A percentile compares a stretch with the other conserved stretches of the same genome.
phyloP scores from a whole-genome alignment of 176 grass and related monocot species.

The Ananas comosus region DNA sequence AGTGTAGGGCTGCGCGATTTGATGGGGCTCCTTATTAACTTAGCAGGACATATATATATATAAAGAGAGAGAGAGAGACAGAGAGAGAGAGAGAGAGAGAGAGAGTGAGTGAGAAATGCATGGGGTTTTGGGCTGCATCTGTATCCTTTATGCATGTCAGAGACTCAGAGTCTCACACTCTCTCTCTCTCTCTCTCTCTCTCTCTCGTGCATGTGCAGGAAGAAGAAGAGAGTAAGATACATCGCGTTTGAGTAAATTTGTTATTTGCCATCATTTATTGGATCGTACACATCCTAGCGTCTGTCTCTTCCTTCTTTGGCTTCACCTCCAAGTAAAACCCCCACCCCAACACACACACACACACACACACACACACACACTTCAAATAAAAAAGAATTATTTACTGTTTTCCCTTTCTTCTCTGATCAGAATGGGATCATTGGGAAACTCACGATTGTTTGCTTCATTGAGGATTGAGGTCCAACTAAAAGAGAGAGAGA shows the following conservation, averaged over 20 bases:
- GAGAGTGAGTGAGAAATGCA: background rate
- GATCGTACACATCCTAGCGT: slow-evolving; percentile 11
- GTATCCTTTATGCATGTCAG: slow-evolving; percentile 21
- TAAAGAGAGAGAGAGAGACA: too few species aligned
- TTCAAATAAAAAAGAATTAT: too few species aligned
- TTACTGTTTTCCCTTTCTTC: too few species aligned
- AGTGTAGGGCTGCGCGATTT: slow-evolving; percentile 25
- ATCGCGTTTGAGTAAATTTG: background rate
- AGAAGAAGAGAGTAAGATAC: background rate
- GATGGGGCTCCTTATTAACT: slow-evolving; percentile 18
- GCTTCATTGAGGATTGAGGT: too few species aligned
- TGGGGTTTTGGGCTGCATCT: slow-evolving; percentile 29
- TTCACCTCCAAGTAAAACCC: slow-evolving; percentile 12
- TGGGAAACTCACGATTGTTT: too few species aligned
- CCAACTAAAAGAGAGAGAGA: too few species aligned
- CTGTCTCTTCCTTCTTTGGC: slow-evolving; percentile 12
- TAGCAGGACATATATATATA: slow-evolving; percentile 6
- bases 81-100: too few species aligned
- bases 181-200: slow-evolving; percentile 1
- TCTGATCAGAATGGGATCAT: too few species aligned
- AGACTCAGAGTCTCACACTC: slow-evolving; percentile 26
- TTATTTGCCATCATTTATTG: slow-evolving; percentile 26
- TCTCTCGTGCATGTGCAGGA: too few species aligned
- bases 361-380: too few species aligned
- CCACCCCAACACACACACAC: too few species aligned